phyloP scores from a whole-genome alignment of 2,329 filamentous ascomycete genomes.

The Dothideomycetes sp. region DNA sequence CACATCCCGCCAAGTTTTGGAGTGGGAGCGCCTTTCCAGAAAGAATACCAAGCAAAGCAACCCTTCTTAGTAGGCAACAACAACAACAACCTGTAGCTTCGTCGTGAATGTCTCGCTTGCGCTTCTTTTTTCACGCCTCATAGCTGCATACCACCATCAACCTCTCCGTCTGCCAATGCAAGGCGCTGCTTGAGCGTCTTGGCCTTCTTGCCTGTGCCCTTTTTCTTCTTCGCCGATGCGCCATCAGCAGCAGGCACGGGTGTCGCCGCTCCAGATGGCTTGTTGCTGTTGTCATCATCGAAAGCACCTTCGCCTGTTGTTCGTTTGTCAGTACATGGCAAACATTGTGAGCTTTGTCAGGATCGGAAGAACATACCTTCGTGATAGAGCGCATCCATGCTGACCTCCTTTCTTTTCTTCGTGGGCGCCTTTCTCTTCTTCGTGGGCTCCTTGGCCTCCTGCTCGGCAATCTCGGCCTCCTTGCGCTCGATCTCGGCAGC shows the following conservation, averaged over 20 bases:
- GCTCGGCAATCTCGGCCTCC: constrained; percentile 70
- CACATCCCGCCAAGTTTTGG: no score
- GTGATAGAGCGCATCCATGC: constrained; percentile 95
- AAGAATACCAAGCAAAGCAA: no score
- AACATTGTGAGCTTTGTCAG: constrained; percentile 5
- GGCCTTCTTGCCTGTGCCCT: constrained; percentile 41
- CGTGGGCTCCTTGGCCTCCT: constrained; percentile 40
- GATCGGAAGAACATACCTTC: constrained; percentile 63
- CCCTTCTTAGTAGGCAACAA: no score
- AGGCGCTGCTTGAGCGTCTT: constrained; percentile 39
- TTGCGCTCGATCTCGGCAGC: constrained; percentile 87
- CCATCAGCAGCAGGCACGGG: constrained; percentile 49
- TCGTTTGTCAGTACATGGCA: constrained; percentile 22
- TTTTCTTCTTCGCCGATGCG: constrained; percentile 44
- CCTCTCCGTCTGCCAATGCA: constrained; percentile 35
- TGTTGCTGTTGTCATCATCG: constrained; percentile 75
- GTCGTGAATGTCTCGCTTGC: no score
- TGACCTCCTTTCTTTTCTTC: constrained; percentile 56
- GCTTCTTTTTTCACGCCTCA: no score
- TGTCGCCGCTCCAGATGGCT: constrained; percentile 76
- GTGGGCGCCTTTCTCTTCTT: constrained; percentile 36
- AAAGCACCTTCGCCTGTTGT: constrained; percentile 83
- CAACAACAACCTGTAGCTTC: no score
- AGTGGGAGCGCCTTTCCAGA: no score
- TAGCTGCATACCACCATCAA: no score